Evolutionary conservation across 306 rosid genomes (phyloP).

Genomic region (Cicer chorassanicum): DNA sequence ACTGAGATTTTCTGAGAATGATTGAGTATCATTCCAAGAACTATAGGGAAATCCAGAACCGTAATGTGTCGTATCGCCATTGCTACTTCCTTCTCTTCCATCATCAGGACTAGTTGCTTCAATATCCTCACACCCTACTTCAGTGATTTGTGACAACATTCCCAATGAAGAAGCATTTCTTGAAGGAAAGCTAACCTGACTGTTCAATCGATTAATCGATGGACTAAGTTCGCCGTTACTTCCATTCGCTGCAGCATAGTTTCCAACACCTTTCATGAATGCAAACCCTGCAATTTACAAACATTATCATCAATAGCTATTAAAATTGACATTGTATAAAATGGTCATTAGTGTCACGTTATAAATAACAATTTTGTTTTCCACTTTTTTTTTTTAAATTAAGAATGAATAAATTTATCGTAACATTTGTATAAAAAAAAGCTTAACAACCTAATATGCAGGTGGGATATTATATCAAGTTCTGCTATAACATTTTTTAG

Average conservation of each 20-base stretch:
- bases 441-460: neutral
- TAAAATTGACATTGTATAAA: neutral
- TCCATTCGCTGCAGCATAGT: constrained; percentile 49
- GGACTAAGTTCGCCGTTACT: constrained; percentile 55
- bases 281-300: constrained; percentile 56
- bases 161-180: constrained; percentile 62
- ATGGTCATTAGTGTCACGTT: too few relatives aligned
- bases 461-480: neutral
- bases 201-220: constrained; percentile 58
- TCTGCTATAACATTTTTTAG: neutral
- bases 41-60: constrained; percentile 59
- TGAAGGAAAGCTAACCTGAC: constrained; percentile 63
- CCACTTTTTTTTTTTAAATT: neutral
- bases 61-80: constrained; percentile 48
- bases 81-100: constrained; percentile 47
- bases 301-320: constrained; percentile 36
- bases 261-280: constrained; percentile 54
- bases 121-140: constrained; percentile 57
- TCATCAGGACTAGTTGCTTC: constrained; percentile 54
- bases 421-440: neutral
- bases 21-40: constrained; percentile 67
- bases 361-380: too few relatives aligned
- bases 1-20: constrained; percentile 51
- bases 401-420: neutral
- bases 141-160: constrained; percentile 68